Conservation (phyloP, 768 basidiomycete genomes). For the Tephrocybe sp. region DNA sequence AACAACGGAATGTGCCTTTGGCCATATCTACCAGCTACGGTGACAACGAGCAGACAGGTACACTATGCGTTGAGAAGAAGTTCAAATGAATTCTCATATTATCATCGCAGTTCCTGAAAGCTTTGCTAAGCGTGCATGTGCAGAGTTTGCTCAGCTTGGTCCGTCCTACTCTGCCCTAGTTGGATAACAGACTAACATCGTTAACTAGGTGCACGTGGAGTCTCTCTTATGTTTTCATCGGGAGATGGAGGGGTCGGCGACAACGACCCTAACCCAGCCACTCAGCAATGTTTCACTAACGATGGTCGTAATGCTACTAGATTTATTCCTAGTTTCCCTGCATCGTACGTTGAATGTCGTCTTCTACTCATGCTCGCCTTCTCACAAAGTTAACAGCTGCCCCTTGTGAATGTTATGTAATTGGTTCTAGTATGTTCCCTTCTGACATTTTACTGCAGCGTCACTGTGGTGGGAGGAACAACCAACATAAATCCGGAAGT, state of each 20-base stretch:
- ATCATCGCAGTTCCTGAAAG: constrained; percentile 47
- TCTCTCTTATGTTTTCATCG: constrained; percentile 63
- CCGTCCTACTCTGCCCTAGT: constrained; percentile 1
- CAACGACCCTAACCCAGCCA: constrained; percentile 49
- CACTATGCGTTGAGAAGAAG: neutral
- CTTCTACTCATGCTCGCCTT: neutral
- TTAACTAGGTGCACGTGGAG: constrained; percentile 57
- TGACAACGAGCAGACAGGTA: constrained; percentile 72
- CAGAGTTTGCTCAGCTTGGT: constrained; percentile 66
- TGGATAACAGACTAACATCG: neutral
- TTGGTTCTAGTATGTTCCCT: neutral
- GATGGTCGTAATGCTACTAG: constrained; percentile 51
- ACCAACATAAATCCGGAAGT: constrained; percentile 52
- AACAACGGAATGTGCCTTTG: constrained; percentile 47
- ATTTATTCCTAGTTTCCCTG: constrained; percentile 65
- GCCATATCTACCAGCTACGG: constrained; percentile 74
- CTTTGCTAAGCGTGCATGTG: constrained; percentile 61
- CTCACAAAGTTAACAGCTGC: constrained; percentile 30
- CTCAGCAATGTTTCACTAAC: constrained; percentile 57
- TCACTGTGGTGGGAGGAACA: constrained; percentile 75
- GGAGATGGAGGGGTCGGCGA: constrained; percentile 75
- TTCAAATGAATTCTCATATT: neutral
- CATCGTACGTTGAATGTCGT: constrained; percentile 39
- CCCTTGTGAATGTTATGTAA: constrained; percentile 42
- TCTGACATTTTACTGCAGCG: constrained; percentile 36